Conservation (phyloP, 1,284 basidiomycete genomes). For the Neolentinus lepideus region DNA sequence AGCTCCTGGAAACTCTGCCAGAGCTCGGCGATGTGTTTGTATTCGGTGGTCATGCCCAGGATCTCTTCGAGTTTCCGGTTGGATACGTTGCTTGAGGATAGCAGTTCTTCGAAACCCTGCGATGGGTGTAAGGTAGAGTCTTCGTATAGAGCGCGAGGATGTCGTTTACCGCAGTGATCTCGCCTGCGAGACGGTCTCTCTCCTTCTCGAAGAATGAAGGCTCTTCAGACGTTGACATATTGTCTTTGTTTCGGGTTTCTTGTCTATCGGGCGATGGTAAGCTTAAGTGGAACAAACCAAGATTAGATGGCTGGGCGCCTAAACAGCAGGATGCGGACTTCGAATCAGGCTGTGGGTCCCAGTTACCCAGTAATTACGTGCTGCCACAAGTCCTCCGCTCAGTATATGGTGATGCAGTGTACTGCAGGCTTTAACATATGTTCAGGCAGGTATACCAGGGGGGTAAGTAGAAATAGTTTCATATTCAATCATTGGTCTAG, state of each 20-base stretch:
- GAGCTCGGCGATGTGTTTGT: constrained; percentile 81
- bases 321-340: too few species aligned
- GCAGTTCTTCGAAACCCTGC: constrained; percentile 86
- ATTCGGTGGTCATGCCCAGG: constrained; percentile 87
- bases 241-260: background rate
- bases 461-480: too few species aligned
- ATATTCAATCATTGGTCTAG: too few species aligned
- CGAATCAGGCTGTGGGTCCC: too few species aligned
- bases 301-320: background rate
- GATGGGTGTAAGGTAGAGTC: background rate
- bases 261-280: background rate
- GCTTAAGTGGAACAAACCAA: background rate
- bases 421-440: too few species aligned
- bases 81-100: constrained; percentile 82
- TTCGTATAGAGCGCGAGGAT: background rate
- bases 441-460: too few species aligned
- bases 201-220: constrained; percentile 71
- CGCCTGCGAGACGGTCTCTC: constrained; percentile 61
- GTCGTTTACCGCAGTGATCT: constrained; percentile 42
- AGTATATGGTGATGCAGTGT: too few species aligned
- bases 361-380: too few species aligned
- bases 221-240: constrained; percentile 42
- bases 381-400: too few species aligned
- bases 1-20: constrained; percentile 82
- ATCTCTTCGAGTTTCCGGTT: constrained; percentile 93